These are phyloP conservation scores for Wallacemonas sp. DNA, from an alignment of 208 protist species.

Conservation along the genomic window DNA sequence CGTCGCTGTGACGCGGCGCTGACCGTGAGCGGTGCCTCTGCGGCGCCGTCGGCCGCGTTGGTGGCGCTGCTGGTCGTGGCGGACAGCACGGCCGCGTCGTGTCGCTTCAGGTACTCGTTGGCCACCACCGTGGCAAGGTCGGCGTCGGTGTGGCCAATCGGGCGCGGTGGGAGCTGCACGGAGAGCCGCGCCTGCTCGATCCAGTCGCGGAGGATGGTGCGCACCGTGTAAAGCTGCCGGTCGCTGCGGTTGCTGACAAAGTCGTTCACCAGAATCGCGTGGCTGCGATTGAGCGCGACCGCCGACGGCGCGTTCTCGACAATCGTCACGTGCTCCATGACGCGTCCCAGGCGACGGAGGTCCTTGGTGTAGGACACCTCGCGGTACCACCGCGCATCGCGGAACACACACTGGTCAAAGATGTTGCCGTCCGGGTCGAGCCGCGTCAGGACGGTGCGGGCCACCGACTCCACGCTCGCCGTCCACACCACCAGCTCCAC, in stretches of 20 bases:
- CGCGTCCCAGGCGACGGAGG: slow-evolving; percentile 73
- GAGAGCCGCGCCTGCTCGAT: slow-evolving; percentile 35
- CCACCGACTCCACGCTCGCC: slow-evolving; percentile 76
- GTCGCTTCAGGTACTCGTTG: slow-evolving; percentile 19
- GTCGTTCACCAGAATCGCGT: slow-evolving; percentile 87
- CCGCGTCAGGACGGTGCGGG: slow-evolving; percentile 65
- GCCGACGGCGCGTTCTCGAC: slow-evolving; percentile 92
- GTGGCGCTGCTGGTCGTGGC: no score
- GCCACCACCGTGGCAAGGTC: not conserved
- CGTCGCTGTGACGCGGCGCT: not conserved
- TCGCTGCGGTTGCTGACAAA: slow-evolving; percentile 77
- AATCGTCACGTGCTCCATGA: slow-evolving; percentile 76
- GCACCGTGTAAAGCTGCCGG: slow-evolving; percentile 74
- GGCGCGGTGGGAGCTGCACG: slow-evolving; percentile 11
- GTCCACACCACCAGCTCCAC: slow-evolving; percentile 92
- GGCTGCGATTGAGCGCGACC: slow-evolving; percentile 72
- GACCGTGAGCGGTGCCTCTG: not conserved
- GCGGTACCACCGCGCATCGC: slow-evolving; percentile 87
- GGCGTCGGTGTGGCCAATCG: slow-evolving; percentile 1
- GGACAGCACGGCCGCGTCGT: no score
- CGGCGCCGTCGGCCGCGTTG: no score
- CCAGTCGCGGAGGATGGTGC: slow-evolving; percentile 69
- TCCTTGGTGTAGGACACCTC: slow-evolving; percentile 85
- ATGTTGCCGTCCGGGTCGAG: slow-evolving; percentile 73
- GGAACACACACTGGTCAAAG: slow-evolving; percentile 85